A percentile compares a stretch with the other conserved stretches of the same genome.
phyloP scores from a whole-genome alignment of 2,329 filamentous ascomycete genomes.

The Cordyceps cicadae region DNA sequence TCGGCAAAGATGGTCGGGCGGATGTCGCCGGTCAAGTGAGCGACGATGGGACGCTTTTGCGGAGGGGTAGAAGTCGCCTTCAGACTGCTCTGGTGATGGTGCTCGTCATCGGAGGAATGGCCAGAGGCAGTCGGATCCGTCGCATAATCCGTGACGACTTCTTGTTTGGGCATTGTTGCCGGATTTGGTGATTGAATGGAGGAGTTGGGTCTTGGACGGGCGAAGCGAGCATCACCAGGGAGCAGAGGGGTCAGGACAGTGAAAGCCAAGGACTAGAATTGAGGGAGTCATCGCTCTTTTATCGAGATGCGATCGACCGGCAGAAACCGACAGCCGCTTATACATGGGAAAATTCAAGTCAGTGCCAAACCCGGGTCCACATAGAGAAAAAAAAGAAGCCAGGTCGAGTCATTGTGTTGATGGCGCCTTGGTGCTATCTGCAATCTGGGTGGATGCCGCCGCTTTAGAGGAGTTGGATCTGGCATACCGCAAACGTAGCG shows the following conservation, averaged over 20 bases:
- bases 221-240: not conserved
- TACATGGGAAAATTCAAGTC: not conserved
- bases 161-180: not conserved
- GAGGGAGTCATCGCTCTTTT: not conserved
- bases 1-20: slow-evolving; percentile 34
- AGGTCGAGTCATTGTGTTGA: not conserved
- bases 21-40: slow-evolving; percentile 23
- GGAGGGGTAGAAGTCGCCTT: not conserved
- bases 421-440: not conserved
- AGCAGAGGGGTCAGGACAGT: no score
- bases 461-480: not conserved
- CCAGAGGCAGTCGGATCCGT: not conserved
- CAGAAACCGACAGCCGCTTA: slow-evolving; percentile 6
- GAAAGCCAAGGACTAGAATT: not conserved
- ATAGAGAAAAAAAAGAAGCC: not conserved
- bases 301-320: not conserved
- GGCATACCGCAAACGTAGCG: not conserved
- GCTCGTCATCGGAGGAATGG: slow-evolving; percentile 6
- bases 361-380: slow-evolving; percentile 4
- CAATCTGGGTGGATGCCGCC: not conserved
- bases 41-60: not conserved
- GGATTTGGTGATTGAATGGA: not conserved
- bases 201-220: not conserved
- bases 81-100: not conserved
- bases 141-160: not conserved